Conservation (phyloP, 768 basidiomycete species). For the Mrakia gelida region DNA sequence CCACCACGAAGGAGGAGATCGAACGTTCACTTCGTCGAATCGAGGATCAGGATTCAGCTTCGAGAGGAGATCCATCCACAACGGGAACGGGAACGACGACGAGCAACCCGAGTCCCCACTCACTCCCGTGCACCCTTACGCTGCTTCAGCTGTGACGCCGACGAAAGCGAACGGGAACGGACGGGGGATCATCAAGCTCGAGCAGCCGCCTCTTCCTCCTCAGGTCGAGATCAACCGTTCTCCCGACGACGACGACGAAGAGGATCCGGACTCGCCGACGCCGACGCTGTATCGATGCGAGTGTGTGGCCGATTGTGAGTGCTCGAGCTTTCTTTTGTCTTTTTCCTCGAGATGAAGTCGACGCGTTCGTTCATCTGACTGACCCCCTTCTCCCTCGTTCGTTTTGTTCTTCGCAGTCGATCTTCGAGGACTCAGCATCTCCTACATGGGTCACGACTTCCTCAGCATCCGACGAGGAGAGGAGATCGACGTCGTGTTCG, state of each 20-base stretch:
- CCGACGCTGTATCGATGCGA: conserved; percentile 43
- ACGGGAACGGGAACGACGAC: neutral
- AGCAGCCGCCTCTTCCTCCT: neutral
- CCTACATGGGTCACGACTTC: conserved; percentile 42
- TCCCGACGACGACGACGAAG: conserved; percentile 7
- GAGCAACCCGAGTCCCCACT: neutral
- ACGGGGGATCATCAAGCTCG: neutral
- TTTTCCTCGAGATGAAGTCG: neutral
- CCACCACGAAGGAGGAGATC: neutral
- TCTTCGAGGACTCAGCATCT: conserved; percentile 32
- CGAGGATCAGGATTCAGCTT: neutral
- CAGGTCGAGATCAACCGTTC: conserved; percentile 14
- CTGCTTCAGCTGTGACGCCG: neutral
- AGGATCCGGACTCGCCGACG: conserved; percentile 30
- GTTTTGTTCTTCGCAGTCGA: neutral
- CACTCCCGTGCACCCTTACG: neutral
- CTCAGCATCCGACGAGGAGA: conserved; percentile 36
- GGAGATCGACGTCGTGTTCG: conserved; percentile 41
- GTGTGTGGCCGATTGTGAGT: conserved; percentile 43
- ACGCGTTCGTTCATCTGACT: neutral
- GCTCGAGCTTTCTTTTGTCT: conserved; percentile 31
- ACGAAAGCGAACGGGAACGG: neutral
- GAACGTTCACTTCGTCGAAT: neutral
- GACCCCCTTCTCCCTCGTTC: neutral
- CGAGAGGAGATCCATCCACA: neutral